A percentile compares a stretch with the other conserved stretches of the same genome.
phyloP scores from a whole-genome alignment of 1,284 basidiomycete species.

The Microbotryum lychnidis-dioicae region DNA sequence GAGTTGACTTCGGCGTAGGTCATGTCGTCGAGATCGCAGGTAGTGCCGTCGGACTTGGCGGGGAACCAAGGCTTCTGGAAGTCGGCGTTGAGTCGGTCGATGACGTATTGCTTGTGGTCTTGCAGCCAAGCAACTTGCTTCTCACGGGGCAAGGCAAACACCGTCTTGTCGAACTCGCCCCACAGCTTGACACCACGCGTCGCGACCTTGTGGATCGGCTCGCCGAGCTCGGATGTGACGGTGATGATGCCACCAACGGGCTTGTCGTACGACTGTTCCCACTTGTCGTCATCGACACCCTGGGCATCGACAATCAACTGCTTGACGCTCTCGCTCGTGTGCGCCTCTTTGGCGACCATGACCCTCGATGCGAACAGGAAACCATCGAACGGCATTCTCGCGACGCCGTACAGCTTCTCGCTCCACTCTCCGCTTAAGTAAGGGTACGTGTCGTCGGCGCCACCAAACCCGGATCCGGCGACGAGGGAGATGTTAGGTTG shows the following conservation, averaged over 20 bases:
- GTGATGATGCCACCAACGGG: conserved; percentile 94
- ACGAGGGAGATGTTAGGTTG: conserved; percentile 83
- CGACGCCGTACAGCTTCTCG: conserved; percentile 64
- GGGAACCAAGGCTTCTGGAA: conserved; percentile 81
- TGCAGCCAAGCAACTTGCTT: conserved; percentile 83
- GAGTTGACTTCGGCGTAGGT: conserved; percentile 94
- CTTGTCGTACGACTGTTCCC: conserved; percentile 92
- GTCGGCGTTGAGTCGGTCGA: conserved; percentile 85
- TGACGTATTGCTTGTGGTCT: conserved; percentile 80
- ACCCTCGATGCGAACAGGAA: conserved; percentile 92
- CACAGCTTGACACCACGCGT: conserved; percentile 93
- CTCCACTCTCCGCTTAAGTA: conserved; percentile 97
- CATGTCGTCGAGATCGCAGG: conserved; percentile 87
- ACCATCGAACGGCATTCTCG: conserved; percentile 99
- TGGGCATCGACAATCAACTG: conserved; percentile 87
- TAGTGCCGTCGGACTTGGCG: conserved; percentile 79
- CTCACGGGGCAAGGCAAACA: conserved; percentile 91
- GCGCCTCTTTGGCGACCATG: conserved; percentile 97
- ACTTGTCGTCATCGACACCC: conserved; percentile 83
- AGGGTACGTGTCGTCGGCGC: conserved; percentile 90
- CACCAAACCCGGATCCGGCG: conserved; percentile 94
- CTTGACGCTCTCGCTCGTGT: conserved; percentile 88
- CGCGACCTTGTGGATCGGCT: conserved; percentile 98
- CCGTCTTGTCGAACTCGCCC: conserved; percentile 95
- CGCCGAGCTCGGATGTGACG: conserved; percentile 93